Percentiles rank a stretch among this genome's conserved stretches.
Conservation (phyloP, 148 eudicot species). For the Nyssa sinensis region DNA sequence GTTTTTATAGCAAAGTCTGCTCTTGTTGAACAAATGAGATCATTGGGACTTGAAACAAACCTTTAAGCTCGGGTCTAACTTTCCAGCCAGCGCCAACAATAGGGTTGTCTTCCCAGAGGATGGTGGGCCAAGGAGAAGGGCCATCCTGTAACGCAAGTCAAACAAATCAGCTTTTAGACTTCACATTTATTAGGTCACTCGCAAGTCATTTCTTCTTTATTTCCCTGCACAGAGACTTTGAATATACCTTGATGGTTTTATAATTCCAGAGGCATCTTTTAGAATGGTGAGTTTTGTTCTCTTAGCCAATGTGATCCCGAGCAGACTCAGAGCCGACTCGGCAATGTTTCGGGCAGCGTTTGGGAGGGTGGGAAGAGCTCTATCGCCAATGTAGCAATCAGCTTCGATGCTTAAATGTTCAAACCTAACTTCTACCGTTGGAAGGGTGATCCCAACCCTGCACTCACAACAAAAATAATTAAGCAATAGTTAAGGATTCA, state of each 20-base stretch:
- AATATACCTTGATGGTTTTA: conserved; percentile 81
- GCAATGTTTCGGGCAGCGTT: conserved; percentile 58
- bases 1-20: too few species aligned
- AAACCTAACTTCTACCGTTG: conserved; percentile 76
- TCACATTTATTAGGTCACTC: too few species aligned
- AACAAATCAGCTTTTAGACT: not conserved
- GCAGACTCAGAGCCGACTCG: conserved; percentile 45
- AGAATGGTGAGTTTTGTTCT: conserved; percentile 74
- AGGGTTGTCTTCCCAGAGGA: conserved; percentile 96
- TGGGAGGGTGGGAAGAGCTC: conserved; percentile 86
- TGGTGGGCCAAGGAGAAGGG: conserved; percentile 86
- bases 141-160: conserved; percentile 49
- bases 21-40: too few species aligned
- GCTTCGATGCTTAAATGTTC: conserved; percentile 75
- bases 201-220: too few species aligned
- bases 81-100: conserved; percentile 90
- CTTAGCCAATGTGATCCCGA: conserved; percentile 61
- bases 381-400: conserved; percentile 68
- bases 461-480: conserved; percentile 2
- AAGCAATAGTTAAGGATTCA: not conserved
- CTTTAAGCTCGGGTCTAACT: conserved; percentile 69
- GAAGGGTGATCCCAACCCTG: conserved; percentile 89
- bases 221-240: too few species aligned
- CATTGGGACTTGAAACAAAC: conserved; percentile 33
- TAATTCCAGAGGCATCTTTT: conserved; percentile 71